Evolutionary conservation across 139 green algal genomes (phyloP).

Genomic region (Tetradesmus lagerheimii): DNA sequence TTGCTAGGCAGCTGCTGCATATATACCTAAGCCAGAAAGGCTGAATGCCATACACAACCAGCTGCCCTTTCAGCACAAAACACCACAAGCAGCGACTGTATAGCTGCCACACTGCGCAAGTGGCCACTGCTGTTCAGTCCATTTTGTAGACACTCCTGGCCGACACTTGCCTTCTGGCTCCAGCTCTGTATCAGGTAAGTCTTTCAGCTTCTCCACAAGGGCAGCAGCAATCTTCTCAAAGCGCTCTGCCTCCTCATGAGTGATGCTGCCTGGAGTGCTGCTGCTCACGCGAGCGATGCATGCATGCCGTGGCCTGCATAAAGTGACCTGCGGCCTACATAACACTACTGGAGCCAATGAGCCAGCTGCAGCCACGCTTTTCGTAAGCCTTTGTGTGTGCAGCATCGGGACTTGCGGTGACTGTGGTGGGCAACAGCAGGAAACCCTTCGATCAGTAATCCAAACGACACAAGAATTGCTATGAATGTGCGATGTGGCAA

Average conservation of each 20-base stretch:
- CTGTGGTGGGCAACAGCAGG: neutral
- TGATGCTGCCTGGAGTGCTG: neutral
- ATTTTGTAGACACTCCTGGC: neutral
- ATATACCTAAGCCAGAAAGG: too few species aligned
- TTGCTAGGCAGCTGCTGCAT: too few species aligned
- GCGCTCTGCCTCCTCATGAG: conserved; percentile 50
- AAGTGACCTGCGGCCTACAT: neutral
- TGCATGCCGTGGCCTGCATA: neutral
- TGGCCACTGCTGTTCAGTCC: neutral
- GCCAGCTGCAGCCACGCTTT: neutral
- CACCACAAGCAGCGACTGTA: neutral
- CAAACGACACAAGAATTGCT: too few species aligned
- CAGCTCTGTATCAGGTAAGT: conserved; percentile 45
- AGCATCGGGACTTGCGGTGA: conserved; percentile 1
- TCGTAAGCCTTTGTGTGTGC: neutral
- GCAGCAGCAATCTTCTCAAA: conserved; percentile 63
- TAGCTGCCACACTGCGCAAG: neutral
- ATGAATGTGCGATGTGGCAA: neutral
- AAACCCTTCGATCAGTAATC: too few species aligned
- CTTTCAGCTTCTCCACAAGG: conserved; percentile 49
- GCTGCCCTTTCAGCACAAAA: too few species aligned
- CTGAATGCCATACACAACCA: too few species aligned
- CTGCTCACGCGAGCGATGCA: neutral
- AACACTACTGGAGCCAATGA: neutral
- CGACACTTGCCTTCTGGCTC: neutral